phyloP scores from a whole-genome alignment of 805 yeast species.

The Yarrowia keelungensis region DNA sequence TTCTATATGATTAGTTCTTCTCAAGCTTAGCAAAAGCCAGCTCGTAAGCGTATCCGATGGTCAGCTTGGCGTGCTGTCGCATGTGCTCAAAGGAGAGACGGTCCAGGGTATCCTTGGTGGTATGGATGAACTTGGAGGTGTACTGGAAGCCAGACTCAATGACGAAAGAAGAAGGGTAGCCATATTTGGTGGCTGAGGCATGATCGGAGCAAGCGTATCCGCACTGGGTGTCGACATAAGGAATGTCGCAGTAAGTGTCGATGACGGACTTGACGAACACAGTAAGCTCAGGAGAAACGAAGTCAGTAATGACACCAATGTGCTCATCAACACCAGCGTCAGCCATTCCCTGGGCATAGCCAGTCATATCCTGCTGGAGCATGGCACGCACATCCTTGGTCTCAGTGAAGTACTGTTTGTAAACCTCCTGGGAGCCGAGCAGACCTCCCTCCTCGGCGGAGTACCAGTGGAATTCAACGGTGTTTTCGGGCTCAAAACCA shows the following conservation, averaged over 20 bases:
- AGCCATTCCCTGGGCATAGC: conserved; percentile 63
- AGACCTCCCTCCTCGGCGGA: conserved; percentile 95
- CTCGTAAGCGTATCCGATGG: conserved; percentile 76
- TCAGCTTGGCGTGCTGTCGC: conserved; percentile 78
- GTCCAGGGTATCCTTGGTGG: conserved; percentile 80
- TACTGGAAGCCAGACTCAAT: conserved; percentile 75
- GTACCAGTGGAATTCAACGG: conserved; percentile 92
- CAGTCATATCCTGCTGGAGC: conserved; percentile 97
- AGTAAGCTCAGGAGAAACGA: conserved; percentile 62
- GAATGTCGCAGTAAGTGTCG: conserved; percentile 67
- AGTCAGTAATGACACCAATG: conserved; percentile 83
- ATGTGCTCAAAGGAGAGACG: conserved; percentile 79
- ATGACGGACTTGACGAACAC: conserved; percentile 68
- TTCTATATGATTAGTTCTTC: conserved; percentile 10
- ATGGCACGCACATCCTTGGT: conserved; percentile 70
- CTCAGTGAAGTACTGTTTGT: conserved; percentile 58
- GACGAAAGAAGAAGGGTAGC: conserved; percentile 84
- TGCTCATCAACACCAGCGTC: conserved; percentile 63
- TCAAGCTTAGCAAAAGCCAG: conserved; percentile 55
- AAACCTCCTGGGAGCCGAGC: conserved; percentile 83
- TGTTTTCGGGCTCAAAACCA: conserved; percentile 64
- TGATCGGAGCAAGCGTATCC: conserved; percentile 96
- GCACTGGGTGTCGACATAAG: conserved; percentile 76
- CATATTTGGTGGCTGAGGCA: conserved; percentile 80
- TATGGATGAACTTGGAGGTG: conserved; percentile 75